Conservation (phyloP, 2,329 filamentous ascomycete genomes). For the Acarospora socialis region DNA sequence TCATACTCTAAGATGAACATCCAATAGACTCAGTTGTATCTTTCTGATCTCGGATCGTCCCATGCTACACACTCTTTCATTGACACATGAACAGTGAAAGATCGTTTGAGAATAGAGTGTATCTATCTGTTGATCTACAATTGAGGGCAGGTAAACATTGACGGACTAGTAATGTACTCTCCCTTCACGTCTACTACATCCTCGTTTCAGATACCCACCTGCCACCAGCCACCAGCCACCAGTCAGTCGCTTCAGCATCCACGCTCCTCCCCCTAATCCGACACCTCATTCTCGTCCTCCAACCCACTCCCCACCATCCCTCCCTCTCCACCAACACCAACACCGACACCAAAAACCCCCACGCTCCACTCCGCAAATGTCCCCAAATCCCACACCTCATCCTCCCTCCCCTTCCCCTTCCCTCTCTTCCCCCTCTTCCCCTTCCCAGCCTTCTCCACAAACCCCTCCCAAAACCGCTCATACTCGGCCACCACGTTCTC, state of each 20-base stretch:
- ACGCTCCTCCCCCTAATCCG: background rate
- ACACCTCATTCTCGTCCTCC: constrained; percentile 2
- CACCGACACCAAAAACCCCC: constrained; percentile 42
- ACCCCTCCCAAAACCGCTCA: constrained; percentile 48
- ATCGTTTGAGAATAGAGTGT: too few species aligned
- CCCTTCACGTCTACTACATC: too few species aligned
- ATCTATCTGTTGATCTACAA: too few species aligned
- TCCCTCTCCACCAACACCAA: constrained; percentile 39
- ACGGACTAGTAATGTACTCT: too few species aligned
- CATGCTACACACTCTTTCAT: too few species aligned
- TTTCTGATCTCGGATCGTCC: too few species aligned
- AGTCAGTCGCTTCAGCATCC: too few species aligned
- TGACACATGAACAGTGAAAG: too few species aligned
- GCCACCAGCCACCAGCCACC: background rate
- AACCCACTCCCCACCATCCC: constrained; percentile 43
- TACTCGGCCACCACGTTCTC: constrained; percentile 49
- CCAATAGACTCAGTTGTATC: too few species aligned
- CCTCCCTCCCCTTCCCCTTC: constrained; percentile 47
- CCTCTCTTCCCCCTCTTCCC: constrained; percentile 21
- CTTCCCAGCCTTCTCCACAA: constrained; percentile 25
- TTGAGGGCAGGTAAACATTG: too few species aligned
- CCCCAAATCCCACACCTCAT: constrained; percentile 50
- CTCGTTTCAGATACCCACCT: too few species aligned
- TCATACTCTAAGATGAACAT: too few species aligned
- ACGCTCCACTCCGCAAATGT: constrained; percentile 50